Conservation (phyloP, 805 yeast genomes). For the Wickerhamiella qilinensis region DNA sequence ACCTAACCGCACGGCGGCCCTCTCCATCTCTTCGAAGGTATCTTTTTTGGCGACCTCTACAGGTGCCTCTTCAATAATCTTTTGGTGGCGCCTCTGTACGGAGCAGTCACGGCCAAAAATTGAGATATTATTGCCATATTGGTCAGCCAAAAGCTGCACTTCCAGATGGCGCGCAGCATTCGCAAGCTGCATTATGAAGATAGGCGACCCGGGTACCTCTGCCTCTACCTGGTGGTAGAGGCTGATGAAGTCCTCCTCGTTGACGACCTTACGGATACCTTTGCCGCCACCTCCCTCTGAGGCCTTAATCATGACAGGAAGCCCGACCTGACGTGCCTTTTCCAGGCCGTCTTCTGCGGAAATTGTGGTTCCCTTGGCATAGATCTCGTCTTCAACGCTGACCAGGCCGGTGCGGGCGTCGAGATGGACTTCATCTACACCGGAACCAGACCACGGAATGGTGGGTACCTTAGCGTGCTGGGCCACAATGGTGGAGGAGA, state of each 20-base stretch:
- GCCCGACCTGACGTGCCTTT: slow-evolving; percentile 78
- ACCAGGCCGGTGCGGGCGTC: slow-evolving; percentile 64
- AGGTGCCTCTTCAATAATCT: slow-evolving; percentile 98
- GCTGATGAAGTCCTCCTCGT: slow-evolving; percentile 58
- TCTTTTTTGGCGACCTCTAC: slow-evolving; percentile 82
- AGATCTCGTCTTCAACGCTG: slow-evolving; percentile 71
- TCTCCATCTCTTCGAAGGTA: slow-evolving; percentile 84
- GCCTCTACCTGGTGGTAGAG: slow-evolving; percentile 86
- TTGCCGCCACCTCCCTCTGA: slow-evolving; percentile 99
- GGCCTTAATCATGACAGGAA: slow-evolving; percentile 98
- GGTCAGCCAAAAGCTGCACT: slow-evolving; percentile 94
- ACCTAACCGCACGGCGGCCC: slow-evolving; percentile 95
- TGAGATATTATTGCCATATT: slow-evolving; percentile 94
- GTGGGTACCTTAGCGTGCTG: slow-evolving; percentile 98
- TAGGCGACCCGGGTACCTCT: slow-evolving; percentile 98
- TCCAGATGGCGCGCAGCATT: slow-evolving; percentile 97
- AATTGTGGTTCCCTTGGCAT: slow-evolving; percentile 74
- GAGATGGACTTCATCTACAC: slow-evolving; percentile 65
- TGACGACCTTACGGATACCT: slow-evolving; percentile 93
- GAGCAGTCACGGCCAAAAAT: slow-evolving; percentile 98
- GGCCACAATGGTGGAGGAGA: slow-evolving; percentile 94
- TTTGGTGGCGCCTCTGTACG: slow-evolving; percentile 98
- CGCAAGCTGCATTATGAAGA: slow-evolving; percentile 93
- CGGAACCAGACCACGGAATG: slow-evolving; percentile 99
- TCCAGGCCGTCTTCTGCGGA: slow-evolving; percentile 78